Evolutionary conservation across 1,139 yeast species (phyloP).

Genomic region (Eremothecium sinecaudum): DNA sequence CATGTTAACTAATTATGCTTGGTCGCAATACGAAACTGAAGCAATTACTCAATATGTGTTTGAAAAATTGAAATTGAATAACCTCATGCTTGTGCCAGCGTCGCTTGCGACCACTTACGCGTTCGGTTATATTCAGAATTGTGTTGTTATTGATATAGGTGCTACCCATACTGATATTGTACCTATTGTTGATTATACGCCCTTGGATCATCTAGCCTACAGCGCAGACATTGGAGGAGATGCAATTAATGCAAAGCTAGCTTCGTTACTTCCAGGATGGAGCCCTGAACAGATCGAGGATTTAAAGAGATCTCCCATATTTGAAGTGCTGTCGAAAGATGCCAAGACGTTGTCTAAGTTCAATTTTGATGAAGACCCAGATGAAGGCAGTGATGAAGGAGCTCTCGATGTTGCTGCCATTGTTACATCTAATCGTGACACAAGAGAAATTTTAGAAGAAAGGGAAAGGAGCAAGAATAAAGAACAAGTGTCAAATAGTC

Average conservation of each 20-base stretch:
- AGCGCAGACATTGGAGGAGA: conserved; percentile 53
- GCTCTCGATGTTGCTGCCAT: conserved; percentile 83
- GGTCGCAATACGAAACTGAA: conserved; percentile 66
- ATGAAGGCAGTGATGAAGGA: conserved; percentile 52
- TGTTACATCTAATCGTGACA: conserved; percentile 61
- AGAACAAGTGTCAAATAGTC: conserved; percentile 39
- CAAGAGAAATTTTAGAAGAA: conserved; percentile 55
- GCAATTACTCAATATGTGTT: conserved; percentile 63
- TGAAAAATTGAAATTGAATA: conserved; percentile 64
- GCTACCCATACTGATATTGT: conserved; percentile 62
- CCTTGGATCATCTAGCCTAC: conserved; percentile 45
- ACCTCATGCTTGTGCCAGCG: conserved; percentile 59
- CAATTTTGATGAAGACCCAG: conserved; percentile 37
- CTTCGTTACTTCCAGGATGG: conserved; percentile 49
- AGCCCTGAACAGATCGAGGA: conserved; percentile 54
- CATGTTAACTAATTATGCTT: conserved; percentile 52
- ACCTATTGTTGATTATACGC: conserved; percentile 66
- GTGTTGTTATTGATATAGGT: conserved; percentile 78
- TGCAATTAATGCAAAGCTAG: conserved; percentile 47
- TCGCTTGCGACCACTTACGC: conserved; percentile 71
- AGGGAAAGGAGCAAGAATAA: conserved; percentile 41
- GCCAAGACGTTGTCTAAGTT: conserved; percentile 51
- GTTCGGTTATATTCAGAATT: conserved; percentile 48
- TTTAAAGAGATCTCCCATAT: conserved; percentile 65
- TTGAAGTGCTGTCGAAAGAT: conserved; percentile 64